Percentiles rank a stretch among this genome's conserved stretches.
Evolutionary conservation across 331 rosid species (phyloP).

Genomic region (Quercus phellos): DNA sequence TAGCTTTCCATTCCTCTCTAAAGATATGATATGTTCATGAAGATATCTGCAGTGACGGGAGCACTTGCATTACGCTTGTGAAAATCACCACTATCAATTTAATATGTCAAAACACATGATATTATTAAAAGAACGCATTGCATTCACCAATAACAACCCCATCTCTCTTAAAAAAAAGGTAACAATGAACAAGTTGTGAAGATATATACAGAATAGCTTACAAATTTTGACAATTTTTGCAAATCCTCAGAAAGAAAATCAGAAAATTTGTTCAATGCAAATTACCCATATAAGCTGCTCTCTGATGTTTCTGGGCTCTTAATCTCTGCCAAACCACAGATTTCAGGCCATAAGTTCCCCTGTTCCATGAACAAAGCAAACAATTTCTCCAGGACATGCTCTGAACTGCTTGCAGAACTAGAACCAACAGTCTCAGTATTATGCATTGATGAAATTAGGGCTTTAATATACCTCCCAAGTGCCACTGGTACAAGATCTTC

Average conservation of each 20-base stretch:
- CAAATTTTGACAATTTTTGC: background rate
- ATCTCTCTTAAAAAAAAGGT: background rate
- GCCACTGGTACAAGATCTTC: slow-evolving; percentile 98
- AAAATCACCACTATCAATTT: slow-evolving; percentile 6
- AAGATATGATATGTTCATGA: slow-evolving; percentile 58
- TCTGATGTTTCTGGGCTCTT: slow-evolving; percentile 64
- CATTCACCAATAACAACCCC: no score
- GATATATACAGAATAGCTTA: slow-evolving; percentile 5
- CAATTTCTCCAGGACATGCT: slow-evolving; percentile 71
- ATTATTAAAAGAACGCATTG: no score
- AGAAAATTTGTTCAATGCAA: slow-evolving; percentile 5
- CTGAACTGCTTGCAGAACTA: slow-evolving; percentile 42
- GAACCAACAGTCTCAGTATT: slow-evolving; percentile 48
- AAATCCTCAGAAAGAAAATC: background rate
- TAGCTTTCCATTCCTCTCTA: slow-evolving; percentile 73
- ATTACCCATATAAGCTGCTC: slow-evolving; percentile 70
- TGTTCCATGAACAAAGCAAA: slow-evolving; percentile 91
- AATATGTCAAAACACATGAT: background rate
- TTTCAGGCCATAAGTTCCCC: slow-evolving; percentile 92
- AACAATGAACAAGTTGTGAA: background rate
- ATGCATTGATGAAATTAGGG: slow-evolving; percentile 53
- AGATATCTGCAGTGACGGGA: slow-evolving; percentile 61
- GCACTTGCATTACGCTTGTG: slow-evolving; percentile 17
- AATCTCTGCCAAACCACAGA: slow-evolving; percentile 80
- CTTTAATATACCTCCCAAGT: slow-evolving; percentile 74